Evolutionary conservation across 768 basidiomycete species (phyloP), one percentile per base, ranked within the genome.

Genomic region (Trametes coccinea): DNA sequence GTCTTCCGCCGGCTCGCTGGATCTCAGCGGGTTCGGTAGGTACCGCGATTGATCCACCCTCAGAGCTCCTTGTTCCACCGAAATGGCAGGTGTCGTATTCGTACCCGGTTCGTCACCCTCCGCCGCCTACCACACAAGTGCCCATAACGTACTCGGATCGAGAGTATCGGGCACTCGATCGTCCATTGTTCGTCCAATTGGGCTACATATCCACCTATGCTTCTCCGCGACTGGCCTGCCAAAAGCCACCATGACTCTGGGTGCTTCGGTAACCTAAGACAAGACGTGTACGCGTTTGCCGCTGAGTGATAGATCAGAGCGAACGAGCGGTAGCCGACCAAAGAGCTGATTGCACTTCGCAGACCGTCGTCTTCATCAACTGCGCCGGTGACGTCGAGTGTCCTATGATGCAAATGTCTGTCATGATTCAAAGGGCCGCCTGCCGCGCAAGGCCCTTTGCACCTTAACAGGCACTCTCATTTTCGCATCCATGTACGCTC

Each of bases 341-440:
- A 45, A 40, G 39, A 48, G 27, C 30, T 57, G 56, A 56, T 56
- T 53, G 48, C 27, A 13, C 48, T 55, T 50, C 53, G 45, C 45
- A 40, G 44, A 14, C 52, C 52, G 53, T 53, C 48, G 14, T n/a
- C 29, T 17, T 17, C 47, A 54, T 44, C 59, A 55, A 47, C 34
- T 37, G n/a, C 41, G 39, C 46, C 48, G 27, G 48, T 61, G 60
- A 56, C 60, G 60, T 61, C 53, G 48, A 56, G 60, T 61, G 48
- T 46, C 46, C 59, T 49, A 33, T 34, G 39, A 22, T 5, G 16
- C 34, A 29, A 27, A 44, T 22, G 6, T 56, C 31, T 56, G 54
- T 46, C 54, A 47, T 49, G 48, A 49, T 49, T 11, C 48, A 31
- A 31, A 49, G 29, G 45, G 33, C 22, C 45, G 45, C 29, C 27